These are phyloP conservation scores for Brassica nigra DNA, from an alignment of 345 rosid genomes.

Conservation along the genomic window DNA sequence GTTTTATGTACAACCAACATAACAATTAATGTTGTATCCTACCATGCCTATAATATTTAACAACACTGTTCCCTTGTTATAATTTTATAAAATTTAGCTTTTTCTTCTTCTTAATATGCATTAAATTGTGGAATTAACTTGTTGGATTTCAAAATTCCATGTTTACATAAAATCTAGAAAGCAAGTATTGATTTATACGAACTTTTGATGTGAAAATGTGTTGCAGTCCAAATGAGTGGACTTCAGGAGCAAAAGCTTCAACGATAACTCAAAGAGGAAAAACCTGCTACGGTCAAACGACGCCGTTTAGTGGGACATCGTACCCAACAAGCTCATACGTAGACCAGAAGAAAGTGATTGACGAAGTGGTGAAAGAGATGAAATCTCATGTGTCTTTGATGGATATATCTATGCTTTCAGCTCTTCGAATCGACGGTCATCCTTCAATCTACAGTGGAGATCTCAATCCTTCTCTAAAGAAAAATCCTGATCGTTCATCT, in stretches of 20 bases:
- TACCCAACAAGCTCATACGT: constrained; percentile 67
- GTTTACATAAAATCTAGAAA: not conserved
- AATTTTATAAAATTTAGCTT: not conserved
- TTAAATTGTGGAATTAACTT: not conserved
- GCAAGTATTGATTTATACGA: not conserved
- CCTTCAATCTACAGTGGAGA: constrained; percentile 95
- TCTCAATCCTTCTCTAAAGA: constrained; percentile 60
- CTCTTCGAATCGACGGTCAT: constrained; percentile 85
- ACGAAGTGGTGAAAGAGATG: constrained; percentile 60
- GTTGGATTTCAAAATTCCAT: not conserved
- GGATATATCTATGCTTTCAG: constrained; percentile 89
- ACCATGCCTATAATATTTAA: constrained; percentile 1
- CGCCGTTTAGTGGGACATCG: constrained; percentile 55
- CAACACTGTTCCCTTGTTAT: constrained; percentile 15
- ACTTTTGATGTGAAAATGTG: constrained; percentile 13
- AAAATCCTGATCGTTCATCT: constrained; percentile 68
- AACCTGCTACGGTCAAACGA: constrained; percentile 81
- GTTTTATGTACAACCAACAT: not conserved
- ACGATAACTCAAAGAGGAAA: constrained; percentile 39
- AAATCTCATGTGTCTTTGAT: constrained; percentile 57
- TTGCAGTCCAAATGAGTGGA: constrained; percentile 43
- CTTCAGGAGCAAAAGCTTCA: constrained; percentile 34
- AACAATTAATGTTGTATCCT: constrained; percentile 36
- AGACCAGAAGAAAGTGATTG: constrained; percentile 67
- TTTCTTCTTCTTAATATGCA: not conserved